phyloP scores from a whole-genome alignment of 139 green algal species.

The Edaphochlamys debaryana region DNA sequence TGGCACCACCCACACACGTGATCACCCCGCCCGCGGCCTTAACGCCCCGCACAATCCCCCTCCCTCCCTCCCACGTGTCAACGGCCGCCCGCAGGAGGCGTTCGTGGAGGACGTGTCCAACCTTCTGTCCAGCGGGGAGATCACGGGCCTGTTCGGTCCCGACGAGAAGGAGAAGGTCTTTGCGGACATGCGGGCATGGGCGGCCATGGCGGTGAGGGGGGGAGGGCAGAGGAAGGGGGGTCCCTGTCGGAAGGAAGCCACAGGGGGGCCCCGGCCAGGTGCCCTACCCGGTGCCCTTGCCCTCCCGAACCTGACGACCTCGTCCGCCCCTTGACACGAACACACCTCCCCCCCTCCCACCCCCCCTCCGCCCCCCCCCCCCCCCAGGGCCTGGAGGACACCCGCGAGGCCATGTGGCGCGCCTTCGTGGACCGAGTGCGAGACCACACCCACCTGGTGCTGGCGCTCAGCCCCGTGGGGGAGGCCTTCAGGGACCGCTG shows the following conservation, averaged over 20 bases:
- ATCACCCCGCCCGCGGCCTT: too few relatives aligned
- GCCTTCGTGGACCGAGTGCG: slow-evolving; percentile 56
- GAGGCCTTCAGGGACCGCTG: slow-evolving; percentile 74
- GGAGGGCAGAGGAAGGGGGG: neutral
- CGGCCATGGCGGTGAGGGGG: slow-evolving; percentile 7
- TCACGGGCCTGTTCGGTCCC: slow-evolving; percentile 55
- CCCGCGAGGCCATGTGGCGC: slow-evolving; percentile 47
- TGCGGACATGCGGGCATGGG: slow-evolving; percentile 41
- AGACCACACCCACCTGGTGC: slow-evolving; percentile 86
- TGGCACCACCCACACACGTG: too few relatives aligned
- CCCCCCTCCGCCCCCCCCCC: too few relatives aligned
- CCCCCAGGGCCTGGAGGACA: slow-evolving; percentile 50
- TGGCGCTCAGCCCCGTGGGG: slow-evolving; percentile 86
- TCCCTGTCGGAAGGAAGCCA: too few relatives aligned
- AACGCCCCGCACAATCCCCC: too few relatives aligned
- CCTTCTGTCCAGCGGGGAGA: slow-evolving; percentile 83
- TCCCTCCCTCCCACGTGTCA: too few relatives aligned
- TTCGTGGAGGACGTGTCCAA: slow-evolving; percentile 90
- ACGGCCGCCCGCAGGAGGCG: too few relatives aligned
- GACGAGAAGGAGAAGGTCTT: slow-evolving; percentile 47
- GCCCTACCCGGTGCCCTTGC: too few relatives aligned
- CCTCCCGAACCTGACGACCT: too few relatives aligned
- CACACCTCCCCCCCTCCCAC: too few relatives aligned
- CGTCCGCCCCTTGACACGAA: too few relatives aligned
- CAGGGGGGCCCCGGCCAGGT: too few relatives aligned